These are phyloP conservation scores for Trametes gibbosa DNA, from an alignment of 768 basidiomycete genomes.

Conservation along the genomic window DNA sequence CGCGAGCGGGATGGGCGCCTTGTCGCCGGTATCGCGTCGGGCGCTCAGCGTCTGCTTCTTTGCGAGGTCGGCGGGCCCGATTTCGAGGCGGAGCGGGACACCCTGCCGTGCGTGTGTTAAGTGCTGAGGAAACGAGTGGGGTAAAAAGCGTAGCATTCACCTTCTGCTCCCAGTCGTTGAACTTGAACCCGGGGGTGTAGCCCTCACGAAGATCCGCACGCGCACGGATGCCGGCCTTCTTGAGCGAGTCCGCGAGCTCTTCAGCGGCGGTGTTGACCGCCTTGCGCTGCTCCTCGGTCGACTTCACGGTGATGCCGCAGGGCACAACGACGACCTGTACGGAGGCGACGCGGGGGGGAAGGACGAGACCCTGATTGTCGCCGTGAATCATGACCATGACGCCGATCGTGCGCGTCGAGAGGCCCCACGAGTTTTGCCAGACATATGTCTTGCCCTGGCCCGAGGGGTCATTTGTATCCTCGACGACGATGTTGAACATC, in stretches of 20 bases:
- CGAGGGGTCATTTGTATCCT: slow-evolving; percentile 79
- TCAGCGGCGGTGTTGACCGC: slow-evolving; percentile 77
- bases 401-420: slow-evolving; percentile 94
- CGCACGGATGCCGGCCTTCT: slow-evolving; percentile 72
- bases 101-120: slow-evolving; percentile 48
- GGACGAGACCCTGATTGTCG: slow-evolving; percentile 94
- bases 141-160: slow-evolving; percentile 36
- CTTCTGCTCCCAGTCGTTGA: slow-evolving; percentile 99
- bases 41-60: slow-evolving; percentile 81
- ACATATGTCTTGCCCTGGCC: slow-evolving; percentile 73
- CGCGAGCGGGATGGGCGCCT: slow-evolving; percentile 50
- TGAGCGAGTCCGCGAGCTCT: slow-evolving; percentile 69
- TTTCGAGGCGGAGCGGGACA: slow-evolving; percentile 94
- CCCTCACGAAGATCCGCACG: slow-evolving; percentile 92
- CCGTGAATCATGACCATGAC: slow-evolving; percentile 99
- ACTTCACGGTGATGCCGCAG: slow-evolving; percentile 89
- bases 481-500: slow-evolving; percentile 98
- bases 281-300: slow-evolving; percentile 61
- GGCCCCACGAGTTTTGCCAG: slow-evolving; percentile 99
- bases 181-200: slow-evolving; percentile 98
- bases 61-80: slow-evolving; percentile 89
- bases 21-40: slow-evolving; percentile 75
- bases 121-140: not conserved
- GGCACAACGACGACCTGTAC: slow-evolving; percentile 91
- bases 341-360: slow-evolving; percentile 95